phyloP scores from a whole-genome alignment of 2,329 filamentous ascomycete species.

The Cladophialophora carrionii region DNA sequence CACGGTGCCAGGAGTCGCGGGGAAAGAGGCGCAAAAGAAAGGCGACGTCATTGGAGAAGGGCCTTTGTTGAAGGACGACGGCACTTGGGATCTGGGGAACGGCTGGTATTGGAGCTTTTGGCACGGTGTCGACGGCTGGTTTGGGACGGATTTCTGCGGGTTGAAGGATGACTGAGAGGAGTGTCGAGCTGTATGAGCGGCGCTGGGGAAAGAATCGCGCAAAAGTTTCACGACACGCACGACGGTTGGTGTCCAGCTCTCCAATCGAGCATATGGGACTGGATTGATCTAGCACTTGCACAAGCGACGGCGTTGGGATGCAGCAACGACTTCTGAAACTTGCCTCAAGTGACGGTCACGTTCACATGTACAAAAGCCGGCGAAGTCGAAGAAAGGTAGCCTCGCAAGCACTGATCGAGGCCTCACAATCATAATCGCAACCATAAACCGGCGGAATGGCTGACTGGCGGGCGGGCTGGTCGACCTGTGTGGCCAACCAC shows the following conservation, averaged over 20 bases:
- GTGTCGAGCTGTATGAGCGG: background rate
- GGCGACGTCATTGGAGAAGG: constrained; percentile 53
- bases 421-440: background rate
- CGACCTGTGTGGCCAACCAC: background rate
- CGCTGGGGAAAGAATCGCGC: background rate
- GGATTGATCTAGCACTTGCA: background rate
- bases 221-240: background rate
- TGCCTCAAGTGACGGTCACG: background rate
- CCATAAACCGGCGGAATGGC: too few species aligned
- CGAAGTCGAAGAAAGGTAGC: background rate
- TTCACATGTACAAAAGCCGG: background rate
- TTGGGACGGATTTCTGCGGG: constrained; percentile 66
- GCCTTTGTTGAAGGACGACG: constrained; percentile 51
- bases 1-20: background rate
- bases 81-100: constrained; percentile 42
- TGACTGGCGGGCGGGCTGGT: too few species aligned
- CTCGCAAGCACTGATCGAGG: background rate
- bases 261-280: background rate
- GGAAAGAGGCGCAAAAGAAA: background rate
- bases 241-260: background rate
- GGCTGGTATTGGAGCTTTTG: constrained; percentile 62
- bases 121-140: constrained; percentile 58
- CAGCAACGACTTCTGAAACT: background rate
- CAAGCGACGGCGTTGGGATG: background rate
- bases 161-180: constrained; percentile 53